Percentiles rank a stretch among this genome's conserved stretches.
These are phyloP conservation scores for Solanum etuberosum DNA, from an alignment of 257 asterid species.

Conservation along the genomic window DNA sequence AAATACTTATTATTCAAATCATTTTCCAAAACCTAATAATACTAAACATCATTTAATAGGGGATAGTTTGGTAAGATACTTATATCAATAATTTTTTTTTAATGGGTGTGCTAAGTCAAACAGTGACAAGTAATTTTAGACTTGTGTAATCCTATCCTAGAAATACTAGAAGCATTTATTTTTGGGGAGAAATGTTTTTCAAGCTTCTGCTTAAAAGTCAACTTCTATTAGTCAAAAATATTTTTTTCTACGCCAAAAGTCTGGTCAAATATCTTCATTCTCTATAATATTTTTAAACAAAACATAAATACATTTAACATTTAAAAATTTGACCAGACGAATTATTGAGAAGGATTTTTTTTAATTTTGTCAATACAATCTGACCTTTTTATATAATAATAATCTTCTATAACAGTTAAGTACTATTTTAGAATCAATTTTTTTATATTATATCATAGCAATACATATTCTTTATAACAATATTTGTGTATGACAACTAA, in stretches of 20 bases:
- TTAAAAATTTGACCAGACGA: not conserved
- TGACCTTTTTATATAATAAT: too few species aligned
- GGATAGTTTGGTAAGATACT: too few species aligned
- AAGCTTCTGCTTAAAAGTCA: not conserved
- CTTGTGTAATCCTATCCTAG: not conserved
- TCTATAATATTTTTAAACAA: not conserved
- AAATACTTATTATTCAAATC: too few species aligned
- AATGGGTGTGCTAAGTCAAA: fast-evolving
- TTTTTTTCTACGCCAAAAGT: not conserved
- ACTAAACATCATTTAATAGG: too few species aligned
- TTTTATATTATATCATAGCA: not conserved
- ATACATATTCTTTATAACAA: not conserved
- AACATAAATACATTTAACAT: not conserved
- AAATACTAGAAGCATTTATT: not conserved
- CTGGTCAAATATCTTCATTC: not conserved
- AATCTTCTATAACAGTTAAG: fast-evolving
- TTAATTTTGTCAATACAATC: not conserved
- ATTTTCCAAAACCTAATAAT: too few species aligned
- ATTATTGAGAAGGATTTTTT: not conserved
- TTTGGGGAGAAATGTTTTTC: not conserved
- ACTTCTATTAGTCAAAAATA: not conserved
- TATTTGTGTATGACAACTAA: not conserved
- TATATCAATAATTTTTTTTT: too few species aligned
- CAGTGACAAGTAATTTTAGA: not conserved
- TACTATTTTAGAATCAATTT: not conserved